Conservation (phyloP, 768 basidiomycete species). For the Boletus edulis region DNA sequence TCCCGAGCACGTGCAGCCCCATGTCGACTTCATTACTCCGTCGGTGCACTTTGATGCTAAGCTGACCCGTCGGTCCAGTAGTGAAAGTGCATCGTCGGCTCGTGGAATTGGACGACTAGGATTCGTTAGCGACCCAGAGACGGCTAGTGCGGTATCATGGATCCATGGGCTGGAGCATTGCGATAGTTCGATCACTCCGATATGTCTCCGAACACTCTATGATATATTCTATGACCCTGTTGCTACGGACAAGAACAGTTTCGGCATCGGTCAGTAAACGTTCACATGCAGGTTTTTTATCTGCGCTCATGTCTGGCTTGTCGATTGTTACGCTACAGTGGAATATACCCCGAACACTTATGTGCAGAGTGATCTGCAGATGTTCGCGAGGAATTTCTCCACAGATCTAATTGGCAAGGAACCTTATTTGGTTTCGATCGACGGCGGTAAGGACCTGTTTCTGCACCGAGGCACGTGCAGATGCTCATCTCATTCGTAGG, state of each 20-base stretch:
- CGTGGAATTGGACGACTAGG: conserved; percentile 16
- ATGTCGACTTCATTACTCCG: conserved; percentile 36
- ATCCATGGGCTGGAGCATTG: conserved; percentile 19
- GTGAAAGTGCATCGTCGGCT: not conserved
- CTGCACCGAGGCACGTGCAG: not conserved
- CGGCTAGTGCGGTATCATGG: conserved; percentile 6
- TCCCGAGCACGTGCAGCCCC: conserved; percentile 29
- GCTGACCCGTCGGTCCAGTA: conserved; percentile 16
- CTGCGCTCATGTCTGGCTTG: not conserved
- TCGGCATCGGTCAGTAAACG: conserved; percentile 28
- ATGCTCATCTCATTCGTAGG: conserved; percentile 15
- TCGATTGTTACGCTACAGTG: conserved; percentile 14
- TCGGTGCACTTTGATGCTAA: conserved; percentile 34
- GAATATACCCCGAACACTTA: conserved; percentile 35
- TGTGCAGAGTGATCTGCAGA: conserved; percentile 27
- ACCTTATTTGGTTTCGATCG: conserved; percentile 33
- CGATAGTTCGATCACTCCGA: conserved; percentile 29
- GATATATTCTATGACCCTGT: conserved; percentile 22
- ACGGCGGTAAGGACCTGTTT: conserved; percentile 29
- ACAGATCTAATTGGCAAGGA: conserved; percentile 20
- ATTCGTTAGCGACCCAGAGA: conserved; percentile 12
- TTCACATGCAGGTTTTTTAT: not conserved
- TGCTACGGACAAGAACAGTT: conserved; percentile 29
- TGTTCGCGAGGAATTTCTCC: conserved; percentile 30
- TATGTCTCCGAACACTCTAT: conserved; percentile 31